Evolutionary conservation across 768 basidiomycete genomes (phyloP), one percentile per base, ranked within the genome.

Genomic region (Russula vinacea): DNA sequence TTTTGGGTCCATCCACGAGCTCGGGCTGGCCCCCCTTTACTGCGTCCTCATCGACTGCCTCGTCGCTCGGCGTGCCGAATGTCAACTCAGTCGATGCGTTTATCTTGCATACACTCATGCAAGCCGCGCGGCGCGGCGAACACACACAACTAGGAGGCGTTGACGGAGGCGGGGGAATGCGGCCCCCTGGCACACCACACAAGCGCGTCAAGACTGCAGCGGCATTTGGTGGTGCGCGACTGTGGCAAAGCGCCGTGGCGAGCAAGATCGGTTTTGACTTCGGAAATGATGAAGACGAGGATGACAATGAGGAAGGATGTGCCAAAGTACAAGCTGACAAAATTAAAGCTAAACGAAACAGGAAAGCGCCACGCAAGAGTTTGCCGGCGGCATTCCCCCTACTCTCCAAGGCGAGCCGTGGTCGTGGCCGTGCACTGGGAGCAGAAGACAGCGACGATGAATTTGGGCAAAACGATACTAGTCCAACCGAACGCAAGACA

Each of bases 231-330:
- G 66, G 64, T 13, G 81, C 84, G 56, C 79, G 89, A 11, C 88
- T 87, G 5, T 92, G 89, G 89, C 89, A 90, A 73, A 91, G 90
- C 70, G 89, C 89, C 4, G 82, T 91, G 22, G 81, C 89, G 16
- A 74, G 80, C 67, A 90, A 88, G 73, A 84, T 90, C 54, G 85
- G 83, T 40, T 83, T 82, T 71, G 68, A 69, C 51, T 69, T 69
- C 49, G 68, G 66, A 42, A 75, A 74, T 37, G 79, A 75, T 19
- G 71, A 75, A 14, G 77, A 77, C 11, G 76, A 74, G 24, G 74
- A 70, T n/a, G 70, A 24, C 29, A 32, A 63, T 39, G 64, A 58
- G 13, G 68, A 32, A 59, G 55, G 62, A 47, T 74, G 76, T 26
- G 75, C 75, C 32, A 81, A 81, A 65, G 77, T 73, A 39, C 77